Evolutionary conservation across 139 green algal genomes (phyloP).

Genomic region (Monoraphidium neglectum): DNA sequence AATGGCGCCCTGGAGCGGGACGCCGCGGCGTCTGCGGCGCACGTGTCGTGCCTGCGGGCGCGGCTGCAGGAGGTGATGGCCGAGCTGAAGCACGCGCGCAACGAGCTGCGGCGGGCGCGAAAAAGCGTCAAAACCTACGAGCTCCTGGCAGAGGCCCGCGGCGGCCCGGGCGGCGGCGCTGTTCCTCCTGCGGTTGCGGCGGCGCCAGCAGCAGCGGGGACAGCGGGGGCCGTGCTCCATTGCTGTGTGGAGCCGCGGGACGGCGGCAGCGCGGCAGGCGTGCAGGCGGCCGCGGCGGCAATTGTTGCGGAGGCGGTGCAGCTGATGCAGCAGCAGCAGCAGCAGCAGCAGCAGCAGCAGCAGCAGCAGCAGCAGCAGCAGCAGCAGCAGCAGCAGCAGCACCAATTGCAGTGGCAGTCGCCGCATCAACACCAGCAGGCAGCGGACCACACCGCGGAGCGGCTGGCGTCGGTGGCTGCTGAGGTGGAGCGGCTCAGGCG

Average conservation of each 20-base stretch:
- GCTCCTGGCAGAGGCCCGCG: slow-evolving; percentile 27
- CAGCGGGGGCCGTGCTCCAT: no score
- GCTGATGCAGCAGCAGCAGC: neutral
- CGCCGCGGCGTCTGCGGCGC: neutral
- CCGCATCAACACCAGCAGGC: neutral
- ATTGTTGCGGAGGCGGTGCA: neutral
- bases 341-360: slow-evolving; percentile 1
- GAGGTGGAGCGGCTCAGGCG: slow-evolving; percentile 14
- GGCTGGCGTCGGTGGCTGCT: neutral
- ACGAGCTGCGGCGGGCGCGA: slow-evolving; percentile 43
- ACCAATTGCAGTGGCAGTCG: slow-evolving; percentile 6
- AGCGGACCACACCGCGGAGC: slow-evolving; percentile 15
- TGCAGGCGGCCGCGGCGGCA: no score
- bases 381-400: slow-evolving; percentile 7
- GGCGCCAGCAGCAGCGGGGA: neutral
- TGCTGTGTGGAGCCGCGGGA: neutral
- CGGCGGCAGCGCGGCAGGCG: no score
- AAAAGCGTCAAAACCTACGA: slow-evolving; percentile 62
- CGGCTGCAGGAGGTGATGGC: slow-evolving; percentile 48
- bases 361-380: slow-evolving; percentile 6
- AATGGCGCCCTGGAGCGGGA: neutral
- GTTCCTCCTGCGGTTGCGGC: neutral
- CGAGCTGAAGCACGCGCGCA: slow-evolving; percentile 36
- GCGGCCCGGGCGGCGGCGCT: neutral
- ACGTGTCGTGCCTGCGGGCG: slow-evolving; percentile 32